phyloP scores from a whole-genome alignment of 1,284 basidiomycete genomes.

The Ceratobasidium sp. region DNA sequence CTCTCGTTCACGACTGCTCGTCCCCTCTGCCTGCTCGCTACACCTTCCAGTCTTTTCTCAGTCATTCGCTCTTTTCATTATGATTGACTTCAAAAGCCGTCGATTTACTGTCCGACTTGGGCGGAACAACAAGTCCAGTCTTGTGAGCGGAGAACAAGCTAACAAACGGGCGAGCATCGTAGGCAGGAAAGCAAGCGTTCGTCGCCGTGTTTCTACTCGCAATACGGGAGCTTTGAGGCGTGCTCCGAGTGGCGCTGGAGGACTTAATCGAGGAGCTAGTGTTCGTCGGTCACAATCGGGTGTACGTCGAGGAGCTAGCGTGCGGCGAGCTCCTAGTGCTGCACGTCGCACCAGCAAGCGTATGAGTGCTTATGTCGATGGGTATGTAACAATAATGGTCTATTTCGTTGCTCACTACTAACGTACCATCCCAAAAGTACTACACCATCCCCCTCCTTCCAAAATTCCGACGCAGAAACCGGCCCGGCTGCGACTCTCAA shows the following conservation, averaged over 20 bases:
- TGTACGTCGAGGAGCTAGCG: conserved; percentile 35
- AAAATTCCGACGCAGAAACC: neutral
- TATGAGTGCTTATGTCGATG: conserved; percentile 23
- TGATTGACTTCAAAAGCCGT: conserved; percentile 36
- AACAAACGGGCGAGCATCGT: conserved; percentile 18
- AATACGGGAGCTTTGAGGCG: conserved; percentile 27
- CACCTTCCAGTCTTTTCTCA: conserved; percentile 3
- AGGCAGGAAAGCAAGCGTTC: conserved; percentile 30
- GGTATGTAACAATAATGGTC: conserved; percentile 20
- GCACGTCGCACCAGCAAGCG: conserved; percentile 39
- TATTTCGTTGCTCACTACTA: conserved; percentile 23
- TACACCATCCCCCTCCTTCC: conserved; percentile 11
- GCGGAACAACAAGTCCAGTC: conserved; percentile 23
- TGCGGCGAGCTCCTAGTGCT: conserved; percentile 30
- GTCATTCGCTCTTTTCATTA: conserved; percentile 21
- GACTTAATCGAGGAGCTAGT: conserved; percentile 26
- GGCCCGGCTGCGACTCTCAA: neutral
- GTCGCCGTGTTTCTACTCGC: conserved; percentile 35
- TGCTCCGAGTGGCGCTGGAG: conserved; percentile 39
- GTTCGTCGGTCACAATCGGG: conserved; percentile 29
- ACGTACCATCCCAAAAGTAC: conserved; percentile 1
- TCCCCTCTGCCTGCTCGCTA: neutral
- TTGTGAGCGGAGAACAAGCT: conserved; percentile 10
- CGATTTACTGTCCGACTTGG: conserved; percentile 42
- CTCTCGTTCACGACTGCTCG: neutral